Evolutionary conservation across 257 asterid species (phyloP).

Genomic region (Nicotiana attenuata): DNA sequence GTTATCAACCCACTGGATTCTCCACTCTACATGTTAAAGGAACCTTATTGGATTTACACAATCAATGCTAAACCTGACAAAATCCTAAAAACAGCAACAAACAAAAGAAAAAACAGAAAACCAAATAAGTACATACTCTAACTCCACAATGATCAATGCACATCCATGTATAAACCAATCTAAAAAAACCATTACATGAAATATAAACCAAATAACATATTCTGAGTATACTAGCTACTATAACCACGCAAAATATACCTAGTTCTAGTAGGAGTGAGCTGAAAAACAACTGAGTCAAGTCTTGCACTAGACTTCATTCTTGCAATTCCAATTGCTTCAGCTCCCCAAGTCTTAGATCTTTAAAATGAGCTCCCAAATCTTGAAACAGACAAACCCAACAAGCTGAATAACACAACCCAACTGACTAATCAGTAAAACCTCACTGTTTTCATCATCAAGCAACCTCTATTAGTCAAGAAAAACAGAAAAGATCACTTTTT

Average conservation of each 20-base stretch:
- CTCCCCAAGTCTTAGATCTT: constrained; percentile 36
- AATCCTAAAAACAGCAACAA: too few relatives aligned
- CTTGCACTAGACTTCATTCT: constrained; percentile 63
- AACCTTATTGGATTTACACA: neutral
- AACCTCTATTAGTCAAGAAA: neutral
- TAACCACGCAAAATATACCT: constrained; percentile 34
- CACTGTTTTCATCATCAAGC: neutral
- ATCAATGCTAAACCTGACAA: neutral
- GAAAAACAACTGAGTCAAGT: constrained; percentile 80
- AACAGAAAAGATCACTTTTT: neutral
- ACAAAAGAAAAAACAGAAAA: too few relatives aligned
- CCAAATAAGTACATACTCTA: neutral
- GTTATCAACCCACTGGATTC: too few relatives aligned
- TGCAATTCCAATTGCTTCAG: constrained; percentile 20
- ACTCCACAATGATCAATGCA: constrained; percentile 2
- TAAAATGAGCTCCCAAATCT: constrained; percentile 14
- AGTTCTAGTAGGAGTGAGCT: constrained; percentile 94
- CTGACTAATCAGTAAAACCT: constrained; percentile 4
- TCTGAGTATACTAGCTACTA: neutral
- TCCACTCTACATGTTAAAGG: too few relatives aligned
- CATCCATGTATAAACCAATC: neutral
- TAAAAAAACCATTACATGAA: neutral
- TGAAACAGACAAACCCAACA: neutral
- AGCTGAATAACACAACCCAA: constrained; percentile 4
- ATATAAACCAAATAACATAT: neutral